These are phyloP conservation scores for Phoma sp. DNA, from an alignment of 2,329 filamentous ascomycete genomes.

Conservation along the genomic window DNA sequence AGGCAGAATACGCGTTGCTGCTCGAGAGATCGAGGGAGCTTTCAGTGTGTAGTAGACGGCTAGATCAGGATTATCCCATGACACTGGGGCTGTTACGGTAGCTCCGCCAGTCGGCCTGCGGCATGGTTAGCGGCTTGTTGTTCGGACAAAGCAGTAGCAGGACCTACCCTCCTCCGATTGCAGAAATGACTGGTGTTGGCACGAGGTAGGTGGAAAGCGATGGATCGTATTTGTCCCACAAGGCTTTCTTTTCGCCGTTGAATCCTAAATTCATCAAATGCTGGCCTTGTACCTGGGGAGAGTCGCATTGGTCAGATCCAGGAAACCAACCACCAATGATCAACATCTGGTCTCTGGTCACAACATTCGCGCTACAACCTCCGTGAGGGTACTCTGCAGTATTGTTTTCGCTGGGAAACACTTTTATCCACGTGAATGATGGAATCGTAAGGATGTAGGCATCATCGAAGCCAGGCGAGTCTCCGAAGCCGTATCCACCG, in stretches of 20 bases:
- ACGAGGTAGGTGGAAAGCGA: slow-evolving; percentile 62
- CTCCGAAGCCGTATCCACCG: slow-evolving; percentile 61
- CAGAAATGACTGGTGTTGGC: slow-evolving; percentile 58
- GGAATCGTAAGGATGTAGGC: slow-evolving; percentile 68
- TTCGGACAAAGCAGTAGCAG: background rate
- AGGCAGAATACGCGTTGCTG: slow-evolving; percentile 57
- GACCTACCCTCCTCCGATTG: slow-evolving; percentile 52
- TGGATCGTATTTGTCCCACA: slow-evolving; percentile 61
- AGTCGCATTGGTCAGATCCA: slow-evolving; percentile 58
- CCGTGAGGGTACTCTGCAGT: slow-evolving; percentile 56
- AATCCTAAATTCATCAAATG: slow-evolving; percentile 64
- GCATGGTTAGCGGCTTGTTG: slow-evolving; percentile 24
- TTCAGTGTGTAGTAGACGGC: slow-evolving; percentile 60
- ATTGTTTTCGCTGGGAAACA: slow-evolving; percentile 54
- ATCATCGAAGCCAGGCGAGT: slow-evolving; percentile 64
- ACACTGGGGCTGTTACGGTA: slow-evolving; percentile 58
- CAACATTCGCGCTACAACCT: slow-evolving; percentile 63
- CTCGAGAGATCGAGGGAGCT: slow-evolving; percentile 55
- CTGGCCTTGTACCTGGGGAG: slow-evolving; percentile 59
- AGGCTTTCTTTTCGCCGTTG: slow-evolving; percentile 53
- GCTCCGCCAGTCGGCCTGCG: slow-evolving; percentile 59
- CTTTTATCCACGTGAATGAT: slow-evolving; percentile 68
- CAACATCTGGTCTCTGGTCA: slow-evolving; percentile 65
- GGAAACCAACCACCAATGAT: slow-evolving; percentile 66
- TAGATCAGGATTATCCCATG: slow-evolving; percentile 61